Percentiles rank a stretch among this genome's conserved stretches.
Evolutionary conservation across 306 rosid species (phyloP).

Genomic region (Mucuna pruriens): DNA sequence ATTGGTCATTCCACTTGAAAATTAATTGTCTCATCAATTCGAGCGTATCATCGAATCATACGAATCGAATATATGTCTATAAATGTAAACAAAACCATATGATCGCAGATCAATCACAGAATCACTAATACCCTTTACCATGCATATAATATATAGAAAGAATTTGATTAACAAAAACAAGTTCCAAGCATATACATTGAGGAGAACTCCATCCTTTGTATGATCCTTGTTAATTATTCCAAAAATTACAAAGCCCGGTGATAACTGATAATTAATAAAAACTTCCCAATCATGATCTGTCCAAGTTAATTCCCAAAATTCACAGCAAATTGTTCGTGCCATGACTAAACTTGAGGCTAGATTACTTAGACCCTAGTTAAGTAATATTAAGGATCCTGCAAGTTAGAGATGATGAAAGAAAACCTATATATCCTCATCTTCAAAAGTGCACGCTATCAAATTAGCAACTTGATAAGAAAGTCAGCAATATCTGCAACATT

Average conservation of each 20-base stretch:
- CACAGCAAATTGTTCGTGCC: slow-evolving; percentile 50
- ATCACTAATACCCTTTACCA: neutral
- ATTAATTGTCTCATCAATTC: neutral
- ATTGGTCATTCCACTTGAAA: neutral
- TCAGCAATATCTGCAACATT: slow-evolving; percentile 27
- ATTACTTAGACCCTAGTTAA: slow-evolving; percentile 30
- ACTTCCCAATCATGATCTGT: slow-evolving; percentile 50
- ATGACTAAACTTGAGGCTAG: slow-evolving; percentile 46
- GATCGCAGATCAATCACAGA: neutral
- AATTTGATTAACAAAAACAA: neutral
- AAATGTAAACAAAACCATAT: neutral
- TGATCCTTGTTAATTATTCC: slow-evolving; percentile 35
- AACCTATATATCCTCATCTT: slow-evolving; percentile 34
- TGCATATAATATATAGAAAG: neutral
- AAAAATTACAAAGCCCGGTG: slow-evolving; percentile 51
- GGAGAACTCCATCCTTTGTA: slow-evolving; percentile 35
- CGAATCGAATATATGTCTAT: neutral
- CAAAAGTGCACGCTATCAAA: slow-evolving; percentile 19
- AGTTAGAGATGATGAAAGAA: slow-evolving; percentile 19
- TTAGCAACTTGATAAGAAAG: slow-evolving; percentile 2
- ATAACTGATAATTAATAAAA: too few species aligned
- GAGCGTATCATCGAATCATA: neutral
- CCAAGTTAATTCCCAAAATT: slow-evolving; percentile 54
- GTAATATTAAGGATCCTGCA: slow-evolving; percentile 25
- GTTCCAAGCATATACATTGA: slow-evolving; percentile 2